These are phyloP conservation scores for Penicilliopsis zonata DNA, from an alignment of 495 filamentous ascomycete species.

Conservation along the genomic window DNA sequence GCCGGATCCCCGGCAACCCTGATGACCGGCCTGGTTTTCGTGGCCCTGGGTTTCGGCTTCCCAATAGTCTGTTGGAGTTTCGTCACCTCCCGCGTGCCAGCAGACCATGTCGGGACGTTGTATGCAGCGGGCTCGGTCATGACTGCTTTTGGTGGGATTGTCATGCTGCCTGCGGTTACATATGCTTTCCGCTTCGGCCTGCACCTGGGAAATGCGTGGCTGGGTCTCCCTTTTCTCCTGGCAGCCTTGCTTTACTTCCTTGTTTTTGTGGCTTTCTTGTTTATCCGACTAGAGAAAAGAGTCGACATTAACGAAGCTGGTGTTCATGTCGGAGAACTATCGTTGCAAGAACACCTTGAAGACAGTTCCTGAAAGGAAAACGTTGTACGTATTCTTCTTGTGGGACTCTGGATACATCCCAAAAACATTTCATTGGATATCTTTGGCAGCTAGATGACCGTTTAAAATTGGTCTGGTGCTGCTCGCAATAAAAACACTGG, in stretches of 20 bases:
- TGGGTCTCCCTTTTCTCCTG: constrained; percentile 20
- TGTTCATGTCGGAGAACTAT: too few species aligned
- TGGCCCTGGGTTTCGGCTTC: constrained; percentile 23
- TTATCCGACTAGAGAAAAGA: too few species aligned
- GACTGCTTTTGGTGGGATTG: constrained; percentile 15
- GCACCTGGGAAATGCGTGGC: constrained; percentile 21
- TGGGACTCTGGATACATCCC: too few species aligned
- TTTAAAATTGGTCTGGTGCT: too few species aligned
- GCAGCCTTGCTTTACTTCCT: constrained; percentile 2
- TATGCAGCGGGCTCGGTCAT: constrained; percentile 23
- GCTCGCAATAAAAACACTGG: too few species aligned
- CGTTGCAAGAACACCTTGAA: too few species aligned
- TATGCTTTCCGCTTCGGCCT: constrained; percentile 24
- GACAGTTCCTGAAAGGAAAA: too few species aligned
- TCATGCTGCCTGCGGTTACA: constrained; percentile 24
- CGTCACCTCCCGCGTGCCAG: constrained; percentile 19
- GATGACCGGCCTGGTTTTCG: constrained; percentile 20
- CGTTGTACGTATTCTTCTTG: too few species aligned
- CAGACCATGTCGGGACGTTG: constrained; percentile 20
- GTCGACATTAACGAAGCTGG: too few species aligned
- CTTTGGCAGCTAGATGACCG: too few species aligned
- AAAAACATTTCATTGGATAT: too few species aligned
- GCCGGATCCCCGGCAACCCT: constrained; percentile 19
- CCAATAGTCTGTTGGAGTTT: constrained; percentile 19
- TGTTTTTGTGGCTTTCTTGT: neutral